Evolutionary conservation across 2,329 filamentous ascomycete species (phyloP), one percentile per base, ranked within the genome.

Genomic region (Penicillium glabrum): DNA sequence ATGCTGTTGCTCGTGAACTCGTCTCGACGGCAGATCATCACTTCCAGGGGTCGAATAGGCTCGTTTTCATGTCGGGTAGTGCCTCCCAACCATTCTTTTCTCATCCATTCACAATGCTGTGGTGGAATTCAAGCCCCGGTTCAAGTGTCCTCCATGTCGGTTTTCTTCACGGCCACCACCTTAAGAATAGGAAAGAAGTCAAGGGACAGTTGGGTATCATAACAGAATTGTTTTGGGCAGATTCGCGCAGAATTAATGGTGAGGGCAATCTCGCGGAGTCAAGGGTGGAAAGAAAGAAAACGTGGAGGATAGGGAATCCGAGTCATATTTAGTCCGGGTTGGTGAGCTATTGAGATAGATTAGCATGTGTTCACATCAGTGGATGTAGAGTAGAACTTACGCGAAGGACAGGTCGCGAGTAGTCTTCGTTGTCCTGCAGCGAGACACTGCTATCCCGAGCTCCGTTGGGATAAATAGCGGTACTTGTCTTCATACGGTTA

Each of bases 401-500:
- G 41, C 75, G 73, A 61, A 78, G 64, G 33, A 78, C 75, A 45
- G 75, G 77, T 26, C 78, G 71, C 33, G 77, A 79, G 65, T 80
- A 80, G 60, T 80, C 78, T 63, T 78, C 75, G 54, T 79, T 75
- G 58, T 80, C 78, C 58, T 79, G 77, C 21, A 80, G 72, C 19
- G 77, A 80, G 19, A 78, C 68, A 57, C 74, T 77, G 63, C 77
- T 79, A 45, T 73, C 67, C 33, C 76, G 76, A 48, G 70, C 65
- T 53, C 75, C 76, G 50, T 76, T 70, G 14, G 71, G 69, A 60
- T 76, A 77, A 52, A 79, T 69, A 57, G 74, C 73, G 46, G 27
- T 29, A 29, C 19, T 26, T 8, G 75, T 74, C 57, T 78, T 79
- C 70, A 80, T 67, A 55, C 78, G 75, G 59, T 74, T 74, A 59